Base-by-base conservation (phyloP, 139 green algal genomes). In the Marvania coccoides region DNA sequence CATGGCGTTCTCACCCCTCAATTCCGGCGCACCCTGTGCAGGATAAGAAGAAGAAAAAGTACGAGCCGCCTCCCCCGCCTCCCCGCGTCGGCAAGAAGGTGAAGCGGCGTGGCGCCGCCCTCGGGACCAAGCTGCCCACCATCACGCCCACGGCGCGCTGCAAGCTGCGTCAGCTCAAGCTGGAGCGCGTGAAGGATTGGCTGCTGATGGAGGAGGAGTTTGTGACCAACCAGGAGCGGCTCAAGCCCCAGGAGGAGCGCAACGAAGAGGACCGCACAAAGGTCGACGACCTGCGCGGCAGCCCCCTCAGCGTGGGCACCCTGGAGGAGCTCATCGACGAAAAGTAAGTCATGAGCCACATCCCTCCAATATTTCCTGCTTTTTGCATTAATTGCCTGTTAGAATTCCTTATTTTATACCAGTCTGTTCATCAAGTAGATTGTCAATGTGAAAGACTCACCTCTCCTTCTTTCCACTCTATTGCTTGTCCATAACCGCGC, bases 271-370 rank as follows among this genome's bases (percentile, higher is more conserved):
- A 98, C 54, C 68, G 88, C 10, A 83, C 73, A 39, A 96, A 96
- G 83, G 87, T 99, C 5, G 95, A 99, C 71, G 95, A 99, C 47
- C 69, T 99, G 47, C 78, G 95, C 28, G 94, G 95, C 3, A 87
- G 82, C 4, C 95, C 95, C 1, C 86, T 99, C 57, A 95, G 68
- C 29, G 94, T 99, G 13, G 95, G 95, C 35, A 92, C 72, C 3
- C 76, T 99, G 39, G 95, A 99, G 62, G 95, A 99, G 78, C 95
- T 99, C 72, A 98, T 99, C 59, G 95, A 99, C 70, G 95, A 99
- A 70, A 97, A 95, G 80, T 95, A 67, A 75, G 81, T 42, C n/a
- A n/a, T n/a, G n/a, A 30, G 3, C 26, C 9, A 23, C 5, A 15
- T 8, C 34, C 3, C 19, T 62, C 2, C 34, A 34, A 9, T 31